Evolutionary conservation across 73 alveolate species (phyloP).

Genomic region (Urostyla sp.): DNA sequence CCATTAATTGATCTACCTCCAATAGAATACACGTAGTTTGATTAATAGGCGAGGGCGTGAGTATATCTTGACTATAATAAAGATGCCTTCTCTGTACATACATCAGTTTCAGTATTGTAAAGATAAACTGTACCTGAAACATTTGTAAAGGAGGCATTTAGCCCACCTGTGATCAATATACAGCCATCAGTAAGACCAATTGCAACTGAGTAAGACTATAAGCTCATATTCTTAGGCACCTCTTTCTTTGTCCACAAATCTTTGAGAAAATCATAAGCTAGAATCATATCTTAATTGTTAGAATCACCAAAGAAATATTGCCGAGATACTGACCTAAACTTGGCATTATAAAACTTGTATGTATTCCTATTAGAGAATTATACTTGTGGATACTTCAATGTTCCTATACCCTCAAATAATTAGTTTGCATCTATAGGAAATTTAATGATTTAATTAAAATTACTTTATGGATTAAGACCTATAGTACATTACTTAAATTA

Average conservation of each 20-base stretch:
- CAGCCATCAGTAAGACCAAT: constrained; percentile 74
- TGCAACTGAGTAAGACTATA: constrained; percentile 74
- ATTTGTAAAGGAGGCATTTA: constrained; percentile 70
- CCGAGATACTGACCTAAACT: constrained; percentile 26
- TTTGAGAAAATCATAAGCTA: constrained; percentile 57
- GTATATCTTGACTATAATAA: constrained; percentile 67
- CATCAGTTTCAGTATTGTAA: constrained; percentile 69
- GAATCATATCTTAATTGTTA: constrained; percentile 64
- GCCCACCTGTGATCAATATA: constrained; percentile 75
- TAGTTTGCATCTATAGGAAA: constrained; percentile 48
- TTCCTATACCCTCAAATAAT: constrained; percentile 70
- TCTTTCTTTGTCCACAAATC: constrained; percentile 71
- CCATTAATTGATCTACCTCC: constrained; percentile 81
- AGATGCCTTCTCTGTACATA: constrained; percentile 67
- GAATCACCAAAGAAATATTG: constrained; percentile 77
- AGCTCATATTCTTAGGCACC: constrained; percentile 62
- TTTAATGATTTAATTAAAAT: neutral
- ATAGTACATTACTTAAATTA: constrained; percentile 70
- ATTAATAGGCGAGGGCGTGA: constrained; percentile 69
- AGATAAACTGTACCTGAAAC: constrained; percentile 70
- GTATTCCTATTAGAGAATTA: constrained; percentile 64
- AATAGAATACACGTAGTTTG: constrained; percentile 66
- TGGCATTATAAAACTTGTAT: constrained; percentile 63
- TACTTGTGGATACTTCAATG: constrained; percentile 61
- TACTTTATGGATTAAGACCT: constrained; percentile 62